Conservation (phyloP, 768 basidiomycete species). For the Rhizopogon vesiculosus region DNA sequence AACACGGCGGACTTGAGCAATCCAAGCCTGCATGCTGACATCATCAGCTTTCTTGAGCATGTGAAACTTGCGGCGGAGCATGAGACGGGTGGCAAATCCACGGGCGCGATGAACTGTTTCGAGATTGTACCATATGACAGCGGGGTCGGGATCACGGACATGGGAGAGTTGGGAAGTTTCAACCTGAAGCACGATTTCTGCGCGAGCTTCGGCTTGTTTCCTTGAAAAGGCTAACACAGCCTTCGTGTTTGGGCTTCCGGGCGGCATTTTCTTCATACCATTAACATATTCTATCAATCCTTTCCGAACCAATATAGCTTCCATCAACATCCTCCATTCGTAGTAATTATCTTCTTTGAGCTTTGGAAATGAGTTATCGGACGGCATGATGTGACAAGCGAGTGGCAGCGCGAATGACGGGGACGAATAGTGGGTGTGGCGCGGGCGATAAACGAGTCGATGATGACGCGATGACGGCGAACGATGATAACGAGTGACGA, state of each 20-base stretch:
- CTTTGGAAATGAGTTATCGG: not conserved
- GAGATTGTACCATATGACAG: slow-evolving; percentile 19
- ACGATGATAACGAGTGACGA: no score
- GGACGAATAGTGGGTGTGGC: no score
- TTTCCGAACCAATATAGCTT: not conserved
- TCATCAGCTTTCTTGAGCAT: slow-evolving; percentile 11
- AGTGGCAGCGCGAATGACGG: no score
- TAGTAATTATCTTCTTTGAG: slow-evolving; percentile 1
- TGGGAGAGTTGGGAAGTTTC: slow-evolving; percentile 21
- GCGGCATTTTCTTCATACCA: not conserved
- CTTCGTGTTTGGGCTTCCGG: not conserved
- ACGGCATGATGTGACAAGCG: not conserved
- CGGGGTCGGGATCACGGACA: slow-evolving; percentile 11
- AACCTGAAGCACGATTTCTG: slow-evolving; percentile 18
- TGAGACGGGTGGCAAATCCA: slow-evolving; percentile 21
- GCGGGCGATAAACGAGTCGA: no score
- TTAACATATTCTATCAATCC: not conserved
- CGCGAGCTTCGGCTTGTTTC: slow-evolving; percentile 9
- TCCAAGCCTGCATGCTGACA: slow-evolving; percentile 21
- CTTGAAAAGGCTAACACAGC: not conserved
- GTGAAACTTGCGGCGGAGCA: slow-evolving; percentile 16
- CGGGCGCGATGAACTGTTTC: slow-evolving; percentile 18
- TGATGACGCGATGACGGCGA: no score
- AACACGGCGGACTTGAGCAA: slow-evolving; percentile 15
- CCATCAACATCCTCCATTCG: not conserved